A percentile compares a stretch with the other conserved stretches of the same genome.
Conservation (phyloP, 208 protist genomes). For the Trypanosoma boissoni region DNA sequence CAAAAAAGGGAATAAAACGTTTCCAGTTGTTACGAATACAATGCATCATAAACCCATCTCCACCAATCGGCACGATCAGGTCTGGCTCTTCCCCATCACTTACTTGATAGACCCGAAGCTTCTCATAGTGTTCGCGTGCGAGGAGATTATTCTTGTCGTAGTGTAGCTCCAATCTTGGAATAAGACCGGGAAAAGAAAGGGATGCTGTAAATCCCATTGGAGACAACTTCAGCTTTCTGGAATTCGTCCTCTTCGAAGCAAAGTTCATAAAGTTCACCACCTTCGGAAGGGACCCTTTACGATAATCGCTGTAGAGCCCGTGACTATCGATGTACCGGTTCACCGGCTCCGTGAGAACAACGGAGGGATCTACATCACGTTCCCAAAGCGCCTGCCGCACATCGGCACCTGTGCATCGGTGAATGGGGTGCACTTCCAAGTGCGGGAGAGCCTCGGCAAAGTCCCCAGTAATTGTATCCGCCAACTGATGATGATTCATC, state of each 20-base stretch:
- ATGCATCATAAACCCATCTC: constrained; percentile 92
- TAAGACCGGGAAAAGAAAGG: constrained; percentile 64
- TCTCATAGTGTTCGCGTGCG: constrained; percentile 79
- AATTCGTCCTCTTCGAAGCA: constrained; percentile 17
- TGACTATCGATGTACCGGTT: constrained; percentile 79
- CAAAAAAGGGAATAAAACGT: constrained; percentile 90
- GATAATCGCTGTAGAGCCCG: constrained; percentile 73
- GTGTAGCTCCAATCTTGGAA: constrained; percentile 83
- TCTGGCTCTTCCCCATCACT: constrained; percentile 71
- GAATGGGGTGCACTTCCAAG: constrained; percentile 81
- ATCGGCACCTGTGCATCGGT: constrained; percentile 73
- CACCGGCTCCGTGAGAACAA: constrained; percentile 69
- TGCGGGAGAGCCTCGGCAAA: constrained; percentile 27
- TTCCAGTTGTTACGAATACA: constrained; percentile 89
- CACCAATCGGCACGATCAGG: constrained; percentile 88
- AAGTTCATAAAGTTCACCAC: constrained; percentile 35
- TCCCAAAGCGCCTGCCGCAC: constrained; percentile 87
- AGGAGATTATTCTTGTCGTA: constrained; percentile 84
- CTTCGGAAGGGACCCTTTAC: constrained; percentile 38
- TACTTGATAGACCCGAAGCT: constrained; percentile 70
- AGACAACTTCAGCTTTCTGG: constrained; percentile 10
- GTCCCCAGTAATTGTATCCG: not conserved
- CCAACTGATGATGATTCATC: constrained; percentile 13
- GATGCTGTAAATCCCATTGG: constrained; percentile 25
- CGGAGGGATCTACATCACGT: constrained; percentile 51